Evolutionary conservation across 2,329 filamentous ascomycete species (phyloP), one percentile per base, ranked within the genome.

Genomic region (Penicillium janthinellum): DNA sequence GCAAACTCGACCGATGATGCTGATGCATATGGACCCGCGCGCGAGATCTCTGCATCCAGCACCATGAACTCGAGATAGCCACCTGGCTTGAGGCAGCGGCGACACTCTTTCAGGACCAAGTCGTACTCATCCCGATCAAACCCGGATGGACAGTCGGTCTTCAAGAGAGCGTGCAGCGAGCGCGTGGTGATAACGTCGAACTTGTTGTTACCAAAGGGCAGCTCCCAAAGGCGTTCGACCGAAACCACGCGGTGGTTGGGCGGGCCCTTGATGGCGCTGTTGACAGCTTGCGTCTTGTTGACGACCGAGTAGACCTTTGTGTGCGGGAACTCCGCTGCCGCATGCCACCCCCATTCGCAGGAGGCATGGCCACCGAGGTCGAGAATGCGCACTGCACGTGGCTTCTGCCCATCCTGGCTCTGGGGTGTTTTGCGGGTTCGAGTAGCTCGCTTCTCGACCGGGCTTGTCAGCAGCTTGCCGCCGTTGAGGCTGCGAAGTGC

Each of bases 331-430:
- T 94, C 89, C 51, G 90, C 83, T 0, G 95, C 92, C 59, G 92
- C 90, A 72, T 95, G 88, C 95, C 95, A 99, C 22, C 91, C 94
- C 95, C 95, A 99, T 76, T 96, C 92, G 72, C 92, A 94, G 14
- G 90, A 87, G 0, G 89, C 84, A 72, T 94, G 88, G 47, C 93
- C 93, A 51, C 91, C 92, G 37, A 97, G 87, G 72, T 98, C 94
- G 28, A 98, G 84, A 58, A 97, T 89, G 37, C 90, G 83, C 3
- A 87, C 79, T 25, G 87, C 83, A 59, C 74, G 73, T 62, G 56
- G 69, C 52, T 17, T 68, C 59, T 31, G 63, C 58, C 47, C 67
- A 55, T 28, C 67, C 51, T n/a, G 66, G n/a, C 31, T 4, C 59
- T 54, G 69, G 47, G 25, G 61, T 64, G 22, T 72, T 63, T 61